These are phyloP conservation scores for Fusarium oligoseptatum DNA, from an alignment of 2,329 filamentous ascomycete species.

Conservation along the genomic window DNA sequence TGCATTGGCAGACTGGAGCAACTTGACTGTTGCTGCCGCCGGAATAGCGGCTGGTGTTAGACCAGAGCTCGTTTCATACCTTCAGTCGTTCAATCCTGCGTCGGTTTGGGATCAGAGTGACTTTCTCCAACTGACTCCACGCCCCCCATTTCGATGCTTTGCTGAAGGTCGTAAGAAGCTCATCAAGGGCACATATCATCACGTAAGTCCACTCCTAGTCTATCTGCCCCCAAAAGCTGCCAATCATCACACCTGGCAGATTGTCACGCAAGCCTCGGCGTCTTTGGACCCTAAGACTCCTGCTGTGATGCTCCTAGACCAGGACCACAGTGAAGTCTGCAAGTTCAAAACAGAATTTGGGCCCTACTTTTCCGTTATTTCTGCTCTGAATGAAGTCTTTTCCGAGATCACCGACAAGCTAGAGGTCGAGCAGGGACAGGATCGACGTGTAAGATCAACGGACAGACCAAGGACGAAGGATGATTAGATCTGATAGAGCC, in stretches of 20 bases:
- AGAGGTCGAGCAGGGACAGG: background rate
- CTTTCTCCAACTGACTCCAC: background rate
- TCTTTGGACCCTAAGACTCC: background rate
- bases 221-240: too few species aligned
- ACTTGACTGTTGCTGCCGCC: background rate
- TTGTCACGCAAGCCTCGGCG: background rate
- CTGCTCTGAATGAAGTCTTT: background rate
- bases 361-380: background rate
- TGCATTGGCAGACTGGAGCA: background rate
- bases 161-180: background rate
- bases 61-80: background rate
- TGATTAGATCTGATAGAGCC: background rate
- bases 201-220: background rate
- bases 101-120: background rate
- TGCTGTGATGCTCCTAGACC: background rate
- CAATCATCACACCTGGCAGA: background rate
- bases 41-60: background rate
- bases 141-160: background rate
- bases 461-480: too few species aligned
- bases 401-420: background rate
- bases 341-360: background rate
- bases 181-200: background rate
- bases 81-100: background rate
- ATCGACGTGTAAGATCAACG: background rate
- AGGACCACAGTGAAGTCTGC: background rate